Evolutionary conservation across 352 stramenopile genomes (phyloP).

Genomic region (Globisporangium sylvaticum): DNA sequence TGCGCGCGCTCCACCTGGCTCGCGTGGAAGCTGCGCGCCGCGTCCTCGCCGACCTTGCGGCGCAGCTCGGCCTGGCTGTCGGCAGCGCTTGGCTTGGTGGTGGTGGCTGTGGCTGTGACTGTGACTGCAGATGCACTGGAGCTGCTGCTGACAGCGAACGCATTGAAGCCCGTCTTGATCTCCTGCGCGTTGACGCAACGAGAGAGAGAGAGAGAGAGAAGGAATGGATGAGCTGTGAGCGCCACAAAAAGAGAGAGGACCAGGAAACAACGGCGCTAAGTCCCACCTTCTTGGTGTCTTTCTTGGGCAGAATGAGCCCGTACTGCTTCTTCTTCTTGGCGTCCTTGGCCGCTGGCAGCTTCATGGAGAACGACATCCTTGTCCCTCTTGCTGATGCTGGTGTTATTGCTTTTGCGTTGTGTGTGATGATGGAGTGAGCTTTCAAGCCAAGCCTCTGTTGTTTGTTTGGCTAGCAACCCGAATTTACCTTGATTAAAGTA

Average conservation of each 20-base stretch:
- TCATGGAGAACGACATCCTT: slow-evolving; percentile 34
- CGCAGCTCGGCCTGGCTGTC: slow-evolving; percentile 13
- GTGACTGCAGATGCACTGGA: background rate
- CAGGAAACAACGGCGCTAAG: background rate
- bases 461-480: background rate
- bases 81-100: background rate
- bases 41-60: slow-evolving; percentile 40
- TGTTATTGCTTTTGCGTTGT: background rate
- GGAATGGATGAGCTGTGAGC: background rate
- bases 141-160: slow-evolving; percentile 4
- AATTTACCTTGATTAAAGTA: background rate
- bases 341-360: slow-evolving; percentile 23
- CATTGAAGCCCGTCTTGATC: slow-evolving; percentile 15
- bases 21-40: slow-evolving; percentile 47
- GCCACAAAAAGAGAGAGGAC: background rate
- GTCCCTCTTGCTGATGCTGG: background rate
- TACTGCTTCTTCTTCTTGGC: slow-evolving; percentile 24
- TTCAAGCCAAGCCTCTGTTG: background rate
- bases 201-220: background rate
- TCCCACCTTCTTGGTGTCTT: slow-evolving; percentile 14
- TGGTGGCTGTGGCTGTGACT: too few relatives aligned
- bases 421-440: background rate
- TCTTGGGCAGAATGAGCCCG: slow-evolving; percentile 20
- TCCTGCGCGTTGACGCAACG: background rate
- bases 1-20: slow-evolving; percentile 45